These are phyloP conservation scores for Trichaptum fuscoviolaceum DNA, from an alignment of 768 basidiomycete genomes.

Conservation along the genomic window DNA sequence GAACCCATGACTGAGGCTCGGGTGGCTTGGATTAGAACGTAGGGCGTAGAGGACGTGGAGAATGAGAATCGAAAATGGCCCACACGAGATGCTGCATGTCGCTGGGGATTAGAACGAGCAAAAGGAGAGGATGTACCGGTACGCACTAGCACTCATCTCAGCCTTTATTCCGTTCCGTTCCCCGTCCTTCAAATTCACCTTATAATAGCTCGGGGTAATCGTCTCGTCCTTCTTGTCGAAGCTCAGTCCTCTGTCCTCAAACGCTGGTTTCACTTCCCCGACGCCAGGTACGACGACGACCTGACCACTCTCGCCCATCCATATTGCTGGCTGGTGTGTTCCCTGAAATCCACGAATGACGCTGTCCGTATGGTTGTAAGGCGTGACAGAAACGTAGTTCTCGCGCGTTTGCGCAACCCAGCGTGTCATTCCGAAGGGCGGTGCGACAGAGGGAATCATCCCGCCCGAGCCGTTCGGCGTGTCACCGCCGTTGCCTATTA, in stretches of 20 bases:
- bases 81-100: conserved; percentile 57
- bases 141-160: conserved; percentile 61
- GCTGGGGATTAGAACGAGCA: conserved; percentile 6
- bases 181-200: conserved; percentile 48
- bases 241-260: conserved; percentile 53
- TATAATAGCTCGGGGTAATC: conserved; percentile 50
- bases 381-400: conserved; percentile 70
- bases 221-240: conserved; percentile 51
- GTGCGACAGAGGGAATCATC: conserved; percentile 72
- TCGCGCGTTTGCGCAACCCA: conserved; percentile 79
- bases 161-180: conserved; percentile 46
- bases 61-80: conserved; percentile 74
- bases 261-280: conserved; percentile 43
- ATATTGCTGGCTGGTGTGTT: conserved; percentile 82
- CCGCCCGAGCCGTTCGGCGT: conserved; percentile 68
- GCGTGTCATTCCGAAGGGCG: conserved; percentile 82
- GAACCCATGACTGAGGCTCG: conserved; percentile 57
- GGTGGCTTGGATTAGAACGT: conserved; percentile 63
- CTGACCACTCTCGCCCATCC: conserved; percentile 80
- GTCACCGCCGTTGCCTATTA: conserved; percentile 71
- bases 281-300: conserved; percentile 56
- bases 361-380: conserved; percentile 60
- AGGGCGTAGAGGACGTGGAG: conserved; percentile 37
- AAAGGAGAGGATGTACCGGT: background rate
- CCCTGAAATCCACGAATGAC: conserved; percentile 71